phyloP scores from a whole-genome alignment of 106 monocot genomes.

The Dendrobium catenatum region DNA sequence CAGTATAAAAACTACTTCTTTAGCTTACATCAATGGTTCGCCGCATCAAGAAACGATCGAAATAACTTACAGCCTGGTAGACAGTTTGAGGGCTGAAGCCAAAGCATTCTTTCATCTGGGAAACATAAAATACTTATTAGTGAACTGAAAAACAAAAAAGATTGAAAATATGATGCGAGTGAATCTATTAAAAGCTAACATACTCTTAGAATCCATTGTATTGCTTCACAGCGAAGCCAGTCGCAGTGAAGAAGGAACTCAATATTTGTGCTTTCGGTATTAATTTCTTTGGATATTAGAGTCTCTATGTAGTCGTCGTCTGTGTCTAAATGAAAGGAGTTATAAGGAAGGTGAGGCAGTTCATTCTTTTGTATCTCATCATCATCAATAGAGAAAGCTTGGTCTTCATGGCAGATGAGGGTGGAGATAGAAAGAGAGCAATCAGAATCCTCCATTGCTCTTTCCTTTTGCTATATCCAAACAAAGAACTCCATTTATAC shows the following conservation, averaged over 20 bases:
- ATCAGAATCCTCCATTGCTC: constrained; percentile 20
- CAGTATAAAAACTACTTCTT: neutral
- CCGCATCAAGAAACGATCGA: constrained; percentile 69
- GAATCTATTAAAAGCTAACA: neutral
- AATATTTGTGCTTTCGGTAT: neutral
- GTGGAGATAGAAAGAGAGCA: constrained; percentile 27
- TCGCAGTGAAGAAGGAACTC: neutral
- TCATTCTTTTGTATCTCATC: constrained; percentile 16
- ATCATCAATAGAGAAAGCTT: constrained; percentile 21
- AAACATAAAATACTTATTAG: neutral
- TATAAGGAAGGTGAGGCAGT: neutral
- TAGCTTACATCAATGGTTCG: constrained; percentile 51
- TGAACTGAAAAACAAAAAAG: neutral
- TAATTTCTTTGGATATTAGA: constrained; percentile 43
- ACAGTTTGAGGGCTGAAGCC: constrained; percentile 60
- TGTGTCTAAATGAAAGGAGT: constrained; percentile 11
- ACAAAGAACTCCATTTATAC: constrained; percentile 8
- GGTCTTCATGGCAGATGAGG: constrained; percentile 68
- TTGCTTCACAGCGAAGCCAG: constrained; percentile 41
- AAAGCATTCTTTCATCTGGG: constrained; percentile 46
- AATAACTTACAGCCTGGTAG: constrained; percentile 51
- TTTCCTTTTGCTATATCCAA: neutral
- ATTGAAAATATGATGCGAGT: neutral
- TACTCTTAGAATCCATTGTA: constrained; percentile 76
- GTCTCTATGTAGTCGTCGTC: constrained; percentile 61